These are phyloP conservation scores for Metarhizium robertsii DNA, from an alignment of 2,329 filamentous ascomycete genomes.

Conservation along the genomic window DNA sequence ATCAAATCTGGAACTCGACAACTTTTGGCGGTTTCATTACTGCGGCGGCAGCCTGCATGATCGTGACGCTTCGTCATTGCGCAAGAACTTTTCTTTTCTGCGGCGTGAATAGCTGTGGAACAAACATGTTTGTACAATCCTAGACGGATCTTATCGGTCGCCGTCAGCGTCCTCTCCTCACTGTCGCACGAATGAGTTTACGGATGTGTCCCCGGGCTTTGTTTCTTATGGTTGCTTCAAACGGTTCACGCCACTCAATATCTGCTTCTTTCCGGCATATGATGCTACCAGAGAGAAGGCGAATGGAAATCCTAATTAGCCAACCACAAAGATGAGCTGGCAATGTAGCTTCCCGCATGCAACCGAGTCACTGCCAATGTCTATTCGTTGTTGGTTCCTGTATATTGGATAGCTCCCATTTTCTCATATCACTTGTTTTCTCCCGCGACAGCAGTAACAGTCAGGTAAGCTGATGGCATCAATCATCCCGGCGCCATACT, in stretches of 20 bases:
- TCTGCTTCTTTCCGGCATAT: neutral
- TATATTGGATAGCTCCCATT: neutral
- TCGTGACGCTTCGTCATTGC: neutral
- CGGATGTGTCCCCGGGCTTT: neutral
- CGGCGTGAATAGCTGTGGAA: neutral
- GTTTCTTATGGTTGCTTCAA: neutral
- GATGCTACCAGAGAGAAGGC: neutral
- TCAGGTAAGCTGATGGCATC: neutral
- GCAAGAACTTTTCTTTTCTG: neutral
- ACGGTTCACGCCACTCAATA: neutral
- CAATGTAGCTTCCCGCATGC: slow-evolving; percentile 3
- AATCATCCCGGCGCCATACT: neutral
- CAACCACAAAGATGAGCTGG: slow-evolving; percentile 3
- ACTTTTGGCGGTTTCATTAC: neutral
- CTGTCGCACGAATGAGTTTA: neutral
- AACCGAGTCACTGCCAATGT: neutral
- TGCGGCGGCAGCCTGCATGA: neutral
- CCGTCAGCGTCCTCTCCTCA: neutral
- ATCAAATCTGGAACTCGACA: neutral
- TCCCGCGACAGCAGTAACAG: neutral
- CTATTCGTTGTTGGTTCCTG: neutral
- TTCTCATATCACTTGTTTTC: neutral
- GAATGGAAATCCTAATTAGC: neutral
- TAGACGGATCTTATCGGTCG: neutral
- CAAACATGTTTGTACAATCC: neutral